A percentile compares a stretch with the other conserved stretches of the same genome.
Conservation (phyloP, 305 asterid species). For the Nicotiana rustica region DNA sequence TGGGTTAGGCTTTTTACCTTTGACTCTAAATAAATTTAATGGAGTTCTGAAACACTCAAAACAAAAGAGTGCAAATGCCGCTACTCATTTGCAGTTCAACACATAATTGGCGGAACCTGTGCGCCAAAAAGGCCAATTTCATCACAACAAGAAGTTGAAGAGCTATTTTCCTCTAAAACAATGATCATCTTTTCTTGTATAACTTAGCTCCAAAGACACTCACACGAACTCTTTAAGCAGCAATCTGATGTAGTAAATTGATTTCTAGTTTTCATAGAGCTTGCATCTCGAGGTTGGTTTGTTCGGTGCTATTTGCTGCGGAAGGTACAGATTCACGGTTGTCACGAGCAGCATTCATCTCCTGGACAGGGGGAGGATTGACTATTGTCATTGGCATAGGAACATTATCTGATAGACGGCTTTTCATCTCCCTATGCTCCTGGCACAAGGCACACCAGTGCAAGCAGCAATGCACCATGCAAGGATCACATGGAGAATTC, state of each 20-base stretch:
- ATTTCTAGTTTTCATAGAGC: conserved; percentile 16
- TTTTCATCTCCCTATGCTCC: conserved; percentile 76
- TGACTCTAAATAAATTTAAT: background rate
- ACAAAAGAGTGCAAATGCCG: background rate
- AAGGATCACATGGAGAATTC: conserved; percentile 87
- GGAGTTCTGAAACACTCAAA: background rate
- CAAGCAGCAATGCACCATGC: conserved; percentile 74
- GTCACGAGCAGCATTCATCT: conserved; percentile 54
- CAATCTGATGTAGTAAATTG: background rate
- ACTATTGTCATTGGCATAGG: conserved; percentile 46
- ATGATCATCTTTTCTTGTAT: background rate
- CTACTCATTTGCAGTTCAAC: background rate
- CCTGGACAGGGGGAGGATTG: conserved; percentile 70
- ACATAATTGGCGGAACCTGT: background rate
- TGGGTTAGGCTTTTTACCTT: background rate
- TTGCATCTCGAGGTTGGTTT: conserved; percentile 33
- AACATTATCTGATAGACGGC: conserved; percentile 50
- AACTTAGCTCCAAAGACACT: background rate
- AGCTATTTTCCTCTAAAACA: background rate
- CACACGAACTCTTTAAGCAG: background rate
- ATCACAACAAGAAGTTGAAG: background rate
- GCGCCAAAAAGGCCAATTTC: background rate
- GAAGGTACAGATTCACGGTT: conserved; percentile 41
- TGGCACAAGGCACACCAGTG: conserved; percentile 94
- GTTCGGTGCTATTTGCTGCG: conserved; percentile 39